These are phyloP conservation scores for Annulohypoxylon truncatum DNA, from an alignment of 2,329 filamentous ascomycete species.

Conservation along the genomic window DNA sequence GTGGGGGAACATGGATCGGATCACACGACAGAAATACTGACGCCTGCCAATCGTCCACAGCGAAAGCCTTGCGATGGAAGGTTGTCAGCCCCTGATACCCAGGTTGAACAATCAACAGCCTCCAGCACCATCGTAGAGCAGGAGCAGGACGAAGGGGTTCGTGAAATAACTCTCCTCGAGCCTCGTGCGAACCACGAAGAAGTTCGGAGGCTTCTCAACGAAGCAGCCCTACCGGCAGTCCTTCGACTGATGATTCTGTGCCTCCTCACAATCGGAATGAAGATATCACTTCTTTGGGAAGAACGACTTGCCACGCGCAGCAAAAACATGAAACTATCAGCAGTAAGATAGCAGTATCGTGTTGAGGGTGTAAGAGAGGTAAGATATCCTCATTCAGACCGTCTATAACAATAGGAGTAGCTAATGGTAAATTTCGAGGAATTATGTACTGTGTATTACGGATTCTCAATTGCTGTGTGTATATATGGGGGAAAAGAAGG, in stretches of 20 bases:
- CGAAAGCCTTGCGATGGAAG: background rate
- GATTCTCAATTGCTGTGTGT: no score
- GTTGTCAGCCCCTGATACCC: background rate
- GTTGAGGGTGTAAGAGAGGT: no score
- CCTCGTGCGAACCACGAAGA: background rate
- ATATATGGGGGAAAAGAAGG: no score
- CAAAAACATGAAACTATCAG: background rate
- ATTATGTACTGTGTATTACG: no score
- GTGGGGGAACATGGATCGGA: background rate
- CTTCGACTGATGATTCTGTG: slow-evolving; percentile 24
- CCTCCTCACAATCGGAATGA: background rate
- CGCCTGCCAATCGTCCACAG: background rate
- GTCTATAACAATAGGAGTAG: background rate
- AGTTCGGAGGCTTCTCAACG: background rate
- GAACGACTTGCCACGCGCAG: background rate
- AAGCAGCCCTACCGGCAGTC: background rate
- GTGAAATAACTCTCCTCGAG: background rate
- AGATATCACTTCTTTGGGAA: background rate
- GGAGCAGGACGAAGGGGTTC: background rate
- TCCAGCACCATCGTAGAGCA: background rate
- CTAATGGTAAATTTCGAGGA: background rate
- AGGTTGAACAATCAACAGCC: background rate
- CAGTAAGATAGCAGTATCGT: background rate
- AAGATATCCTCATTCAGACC: no score
- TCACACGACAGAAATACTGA: background rate